Conservation (phyloP, 2,329 filamentous ascomycete genomes). For the Monosporascus sp. region DNA sequence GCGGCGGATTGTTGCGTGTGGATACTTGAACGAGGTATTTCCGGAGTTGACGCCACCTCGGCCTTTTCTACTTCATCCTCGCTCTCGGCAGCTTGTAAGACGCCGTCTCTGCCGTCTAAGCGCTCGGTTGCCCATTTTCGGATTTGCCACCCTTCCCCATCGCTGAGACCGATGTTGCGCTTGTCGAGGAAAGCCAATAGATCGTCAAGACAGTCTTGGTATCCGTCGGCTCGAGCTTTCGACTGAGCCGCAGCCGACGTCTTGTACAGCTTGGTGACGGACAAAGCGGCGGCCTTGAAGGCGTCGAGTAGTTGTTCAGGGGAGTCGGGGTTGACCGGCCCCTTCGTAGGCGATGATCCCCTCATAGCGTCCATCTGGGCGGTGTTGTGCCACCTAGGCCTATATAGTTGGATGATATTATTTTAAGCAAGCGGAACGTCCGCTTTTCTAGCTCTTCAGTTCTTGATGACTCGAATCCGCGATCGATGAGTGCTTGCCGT, state of each 20-base stretch:
- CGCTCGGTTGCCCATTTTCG: conserved; percentile 65
- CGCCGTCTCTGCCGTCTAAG: conserved; percentile 56
- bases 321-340: conserved; percentile 35
- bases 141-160: conserved; percentile 68
- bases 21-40: conserved; percentile 45
- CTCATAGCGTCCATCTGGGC: conserved; percentile 22
- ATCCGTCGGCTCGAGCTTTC: conserved; percentile 73
- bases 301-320: conserved; percentile 72
- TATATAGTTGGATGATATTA: not conserved
- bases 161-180: conserved; percentile 70
- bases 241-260: conserved; percentile 75
- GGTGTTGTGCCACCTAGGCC: not conserved
- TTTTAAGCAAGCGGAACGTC: not conserved
- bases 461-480: not conserved
- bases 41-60: conserved; percentile 55
- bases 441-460: not conserved
- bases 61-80: conserved; percentile 65
- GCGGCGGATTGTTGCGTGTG: conserved; percentile 32
- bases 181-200: conserved; percentile 80
- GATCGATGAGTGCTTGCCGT: not conserved
- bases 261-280: conserved; percentile 95
- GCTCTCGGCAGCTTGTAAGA: conserved; percentile 54
- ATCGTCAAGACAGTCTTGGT: conserved; percentile 91
- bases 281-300: conserved; percentile 88
- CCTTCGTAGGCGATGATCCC: conserved; percentile 25